A percentile compares a stretch with the other conserved stretches of the same genome.
Evolutionary conservation across 1,284 basidiomycete genomes (phyloP).

Genomic region (Tilletia caries): DNA sequence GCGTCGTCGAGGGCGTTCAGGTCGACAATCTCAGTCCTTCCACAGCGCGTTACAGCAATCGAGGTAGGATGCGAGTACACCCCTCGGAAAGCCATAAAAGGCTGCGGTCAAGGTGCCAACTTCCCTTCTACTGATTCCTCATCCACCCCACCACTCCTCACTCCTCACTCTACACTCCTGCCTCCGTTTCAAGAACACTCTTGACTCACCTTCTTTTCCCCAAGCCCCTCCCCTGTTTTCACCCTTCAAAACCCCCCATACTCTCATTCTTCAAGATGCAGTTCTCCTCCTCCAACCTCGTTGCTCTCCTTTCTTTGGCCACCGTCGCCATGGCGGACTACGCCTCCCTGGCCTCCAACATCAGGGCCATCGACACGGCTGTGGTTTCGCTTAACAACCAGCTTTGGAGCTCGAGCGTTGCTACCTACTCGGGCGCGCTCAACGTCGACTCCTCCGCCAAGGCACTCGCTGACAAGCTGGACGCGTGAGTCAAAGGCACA

Average conservation of each 20-base stretch:
- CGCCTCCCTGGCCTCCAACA: neutral
- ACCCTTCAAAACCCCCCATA: neutral
- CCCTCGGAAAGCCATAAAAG: too few relatives aligned
- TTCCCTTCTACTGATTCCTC: too few relatives aligned
- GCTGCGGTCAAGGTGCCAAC: too few relatives aligned
- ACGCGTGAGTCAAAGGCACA: neutral
- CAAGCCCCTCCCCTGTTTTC: neutral
- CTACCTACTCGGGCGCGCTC: neutral
- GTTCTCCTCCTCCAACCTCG: neutral
- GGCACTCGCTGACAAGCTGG: neutral
- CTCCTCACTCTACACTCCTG: too few relatives aligned
- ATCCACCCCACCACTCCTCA: too few relatives aligned
- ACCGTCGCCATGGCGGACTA: neutral
- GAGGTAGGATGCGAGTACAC: too few relatives aligned
- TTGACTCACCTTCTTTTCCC: neutral
- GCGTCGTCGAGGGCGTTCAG: too few relatives aligned
- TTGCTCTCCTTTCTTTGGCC: neutral
- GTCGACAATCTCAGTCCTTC: too few relatives aligned
- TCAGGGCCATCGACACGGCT: neutral
- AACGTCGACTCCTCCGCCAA: neutral
- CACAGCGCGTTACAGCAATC: too few relatives aligned
- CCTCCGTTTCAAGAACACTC: neutral
- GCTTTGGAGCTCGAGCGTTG: neutral
- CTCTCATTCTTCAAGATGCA: neutral
- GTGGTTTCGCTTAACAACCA: neutral